phyloP scores from a whole-genome alignment of 768 basidiomycete species.

The Mycena polygramma region DNA sequence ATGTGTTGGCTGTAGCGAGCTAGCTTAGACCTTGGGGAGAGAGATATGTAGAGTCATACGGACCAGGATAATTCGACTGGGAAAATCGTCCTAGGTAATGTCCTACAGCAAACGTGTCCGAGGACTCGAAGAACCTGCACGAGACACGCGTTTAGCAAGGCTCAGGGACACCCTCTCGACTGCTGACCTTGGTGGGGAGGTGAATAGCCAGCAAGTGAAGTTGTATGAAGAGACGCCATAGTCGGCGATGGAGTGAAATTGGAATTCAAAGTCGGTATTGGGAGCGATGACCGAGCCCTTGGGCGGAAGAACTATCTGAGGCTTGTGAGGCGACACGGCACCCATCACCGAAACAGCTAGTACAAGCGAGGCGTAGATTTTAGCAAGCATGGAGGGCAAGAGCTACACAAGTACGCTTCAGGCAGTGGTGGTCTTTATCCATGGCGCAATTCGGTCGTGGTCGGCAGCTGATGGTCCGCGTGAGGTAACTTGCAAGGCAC shows the following conservation, averaged over 20 bases:
- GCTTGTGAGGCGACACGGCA: slow-evolving; percentile 7
- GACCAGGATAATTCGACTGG: slow-evolving; percentile 53
- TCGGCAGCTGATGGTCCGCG: neutral
- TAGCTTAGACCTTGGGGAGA: neutral
- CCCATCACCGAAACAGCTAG: neutral
- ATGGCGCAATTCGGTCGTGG: neutral
- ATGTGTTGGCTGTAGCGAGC: slow-evolving; percentile 45
- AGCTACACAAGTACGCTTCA: neutral
- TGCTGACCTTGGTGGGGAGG: slow-evolving; percentile 36
- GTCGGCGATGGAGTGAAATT: slow-evolving; percentile 49
- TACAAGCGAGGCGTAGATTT: neutral
- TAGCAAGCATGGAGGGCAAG: slow-evolving; percentile 8
- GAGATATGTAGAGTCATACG: slow-evolving; percentile 10
- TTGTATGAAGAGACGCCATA: slow-evolving; percentile 53
- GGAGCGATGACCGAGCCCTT: slow-evolving; percentile 50
- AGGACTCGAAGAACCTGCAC: slow-evolving; percentile 33
- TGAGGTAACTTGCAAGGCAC: neutral
- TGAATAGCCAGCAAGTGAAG: slow-evolving; percentile 51
- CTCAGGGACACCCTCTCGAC: neutral
- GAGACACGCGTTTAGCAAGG: neutral
- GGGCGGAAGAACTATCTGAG: slow-evolving; percentile 45
- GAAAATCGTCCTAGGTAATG: slow-evolving; percentile 53
- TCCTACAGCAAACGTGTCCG: slow-evolving; percentile 45
- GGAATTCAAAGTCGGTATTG: slow-evolving; percentile 49
- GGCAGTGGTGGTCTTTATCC: neutral